A percentile compares a stretch with the other conserved stretches of the same genome.
Evolutionary conservation across 345 rosid species (phyloP).

Genomic region (Linum trigynum): DNA sequence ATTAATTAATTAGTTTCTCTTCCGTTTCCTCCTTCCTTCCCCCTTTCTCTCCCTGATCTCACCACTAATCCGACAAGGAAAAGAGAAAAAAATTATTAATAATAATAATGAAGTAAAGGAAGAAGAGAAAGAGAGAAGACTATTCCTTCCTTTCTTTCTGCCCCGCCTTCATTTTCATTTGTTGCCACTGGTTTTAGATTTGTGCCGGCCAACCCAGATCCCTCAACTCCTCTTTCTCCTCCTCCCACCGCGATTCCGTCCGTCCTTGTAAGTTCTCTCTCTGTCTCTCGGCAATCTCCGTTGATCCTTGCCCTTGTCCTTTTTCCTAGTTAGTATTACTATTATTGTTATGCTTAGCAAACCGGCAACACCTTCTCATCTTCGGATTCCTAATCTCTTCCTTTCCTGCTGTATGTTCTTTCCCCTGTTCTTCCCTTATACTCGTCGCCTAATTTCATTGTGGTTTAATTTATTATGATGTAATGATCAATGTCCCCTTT

Average conservation of each 20-base stretch:
- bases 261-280: background rate
- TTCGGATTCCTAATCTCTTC: background rate
- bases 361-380: background rate
- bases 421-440: too few species aligned
- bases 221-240: background rate
- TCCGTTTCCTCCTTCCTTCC: too few species aligned
- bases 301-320: background rate
- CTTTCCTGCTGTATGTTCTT: background rate
- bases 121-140: background rate
- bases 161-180: background rate
- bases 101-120: background rate
- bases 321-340: too few species aligned
- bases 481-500: background rate
- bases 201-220: background rate
- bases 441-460: too few species aligned
- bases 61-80: too few species aligned
- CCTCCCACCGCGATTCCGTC: background rate
- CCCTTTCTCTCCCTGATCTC: too few species aligned
- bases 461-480: too few species aligned
- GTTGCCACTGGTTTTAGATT: background rate
- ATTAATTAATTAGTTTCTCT: too few species aligned
- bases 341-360: too few species aligned
- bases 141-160: background rate
- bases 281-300: background rate
- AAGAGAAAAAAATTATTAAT: too few species aligned